phyloP scores from a whole-genome alignment of 176 grass and related monocot genomes.

The Ampelocalamus luodianensis region DNA sequence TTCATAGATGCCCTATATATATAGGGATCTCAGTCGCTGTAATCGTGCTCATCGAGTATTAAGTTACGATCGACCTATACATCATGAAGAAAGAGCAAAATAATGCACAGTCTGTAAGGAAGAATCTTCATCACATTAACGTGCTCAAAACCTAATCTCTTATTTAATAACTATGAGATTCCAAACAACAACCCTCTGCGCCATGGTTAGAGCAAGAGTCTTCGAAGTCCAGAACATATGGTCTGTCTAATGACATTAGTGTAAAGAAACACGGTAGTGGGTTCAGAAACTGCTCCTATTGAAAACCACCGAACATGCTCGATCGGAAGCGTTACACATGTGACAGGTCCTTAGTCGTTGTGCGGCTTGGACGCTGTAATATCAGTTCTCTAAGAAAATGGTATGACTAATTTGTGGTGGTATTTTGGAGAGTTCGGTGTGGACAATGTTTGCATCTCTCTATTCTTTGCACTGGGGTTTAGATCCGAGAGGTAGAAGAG shows the following conservation, averaged over 20 bases:
- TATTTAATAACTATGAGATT: background rate
- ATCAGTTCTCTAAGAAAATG: too few species aligned
- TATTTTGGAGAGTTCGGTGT: background rate
- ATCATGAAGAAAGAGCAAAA: slow-evolving; percentile 17
- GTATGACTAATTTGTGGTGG: background rate
- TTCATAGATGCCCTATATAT: slow-evolving; percentile 15
- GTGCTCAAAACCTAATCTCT: slow-evolving; percentile 19
- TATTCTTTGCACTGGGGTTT: too few species aligned
- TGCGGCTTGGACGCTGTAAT: too few species aligned
- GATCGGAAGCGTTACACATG: background rate
- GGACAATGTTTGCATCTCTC: too few species aligned
- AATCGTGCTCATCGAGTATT: background rate
- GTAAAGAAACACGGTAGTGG: background rate
- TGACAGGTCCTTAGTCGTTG: background rate
- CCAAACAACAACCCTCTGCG: slow-evolving; percentile 34
- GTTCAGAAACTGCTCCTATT: background rate
- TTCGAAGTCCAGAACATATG: slow-evolving; percentile 27
- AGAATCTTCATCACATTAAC: background rate
- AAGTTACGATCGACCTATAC: background rate
- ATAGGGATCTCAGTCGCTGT: background rate
- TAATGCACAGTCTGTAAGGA: background rate
- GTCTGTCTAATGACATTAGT: background rate
- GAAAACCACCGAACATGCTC: background rate
- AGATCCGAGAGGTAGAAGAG: too few species aligned
- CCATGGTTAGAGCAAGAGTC: slow-evolving; percentile 20